Base-by-base conservation (phyloP, 345 rosid species). In the Mallotus nudiflorus region DNA sequence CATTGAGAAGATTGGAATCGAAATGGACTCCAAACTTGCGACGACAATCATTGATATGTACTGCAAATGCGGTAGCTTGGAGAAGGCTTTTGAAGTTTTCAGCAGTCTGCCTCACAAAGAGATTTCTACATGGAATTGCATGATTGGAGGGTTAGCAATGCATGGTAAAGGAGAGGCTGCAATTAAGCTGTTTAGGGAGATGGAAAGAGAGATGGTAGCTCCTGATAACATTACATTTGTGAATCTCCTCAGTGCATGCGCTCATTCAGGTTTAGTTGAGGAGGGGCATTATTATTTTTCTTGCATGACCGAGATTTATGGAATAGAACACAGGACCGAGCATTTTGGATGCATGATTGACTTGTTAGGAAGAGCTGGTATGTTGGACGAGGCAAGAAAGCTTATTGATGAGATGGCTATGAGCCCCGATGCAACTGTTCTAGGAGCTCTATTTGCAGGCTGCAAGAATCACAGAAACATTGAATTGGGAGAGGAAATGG, bases 31-130 rank as follows among this genome's bases (percentile, higher is more conserved):
- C 0, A 83, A 82, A 65, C 85, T 82, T 56, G 83, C 85, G 14
- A 72, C 86, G 4, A 51, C 85, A 13, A 66, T 83, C 28, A 75
- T 85, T 54, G 87, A 81, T 73, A 78, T 85, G 89, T 81, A 81
- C 22, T 81, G 83, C 56, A 85, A 85, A 69, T 82, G 85, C 35
- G 84, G 86, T 19, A 83, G 75, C 76, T 66, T 79, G 76, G 85
- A 83, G 9, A 77, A 72, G 72, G 89, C 84, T 65, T 66, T 75
- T 53, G 70, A 83, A 58, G 53, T 78, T 27, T 83, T 81, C 48
- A 62, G 60, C 15, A 62, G 63, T 16, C 69, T 81, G 20, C 46
- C 61, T 28, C 12, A 6, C 35, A 83, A 73, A 69, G 71, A 77
- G 6, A 55, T 73, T 69, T 81, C 85, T 27, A 70, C 79, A 10